Evolutionary conservation across 192 early-diverging fungal genomes (phyloP).

Genomic region (Geranomyces variabilis): DNA sequence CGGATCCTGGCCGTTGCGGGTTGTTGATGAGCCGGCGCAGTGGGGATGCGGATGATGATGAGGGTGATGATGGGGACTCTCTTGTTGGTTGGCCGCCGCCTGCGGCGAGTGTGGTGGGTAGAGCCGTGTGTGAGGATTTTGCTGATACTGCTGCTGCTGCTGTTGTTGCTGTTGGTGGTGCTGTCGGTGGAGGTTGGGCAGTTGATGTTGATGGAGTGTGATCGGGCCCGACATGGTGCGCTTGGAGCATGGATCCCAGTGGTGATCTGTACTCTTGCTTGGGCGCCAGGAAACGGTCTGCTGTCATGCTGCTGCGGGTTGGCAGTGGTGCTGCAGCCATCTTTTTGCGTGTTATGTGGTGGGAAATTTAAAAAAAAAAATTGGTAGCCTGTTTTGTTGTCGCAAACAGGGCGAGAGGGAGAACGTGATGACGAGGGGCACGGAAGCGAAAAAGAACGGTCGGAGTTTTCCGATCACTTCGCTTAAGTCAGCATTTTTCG

Average conservation of each 20-base stretch:
- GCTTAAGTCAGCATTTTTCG: too few relatives aligned
- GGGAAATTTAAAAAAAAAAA: too few relatives aligned
- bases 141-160: constrained; percentile 3
- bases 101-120: not conserved
- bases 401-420: too few relatives aligned
- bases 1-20: too few relatives aligned
- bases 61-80: not conserved
- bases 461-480: too few relatives aligned
- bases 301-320: constrained; percentile 3
- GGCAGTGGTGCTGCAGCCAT: too few relatives aligned
- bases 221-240: not conserved
- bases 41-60: not conserved
- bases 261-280: not conserved
- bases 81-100: not conserved
- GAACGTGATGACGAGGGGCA: too few relatives aligned
- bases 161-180: not conserved
- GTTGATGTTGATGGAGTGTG: too few relatives aligned
- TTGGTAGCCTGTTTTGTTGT: too few relatives aligned
- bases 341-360: too few relatives aligned
- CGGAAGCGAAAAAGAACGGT: too few relatives aligned
- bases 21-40: not conserved
- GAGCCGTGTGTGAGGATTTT: not conserved
- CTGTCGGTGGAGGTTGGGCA: not conserved
- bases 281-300: not conserved
- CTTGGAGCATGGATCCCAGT: not conserved